Evolutionary conservation across 805 yeast species (phyloP).

Genomic region (Yarrowia bubula): DNA sequence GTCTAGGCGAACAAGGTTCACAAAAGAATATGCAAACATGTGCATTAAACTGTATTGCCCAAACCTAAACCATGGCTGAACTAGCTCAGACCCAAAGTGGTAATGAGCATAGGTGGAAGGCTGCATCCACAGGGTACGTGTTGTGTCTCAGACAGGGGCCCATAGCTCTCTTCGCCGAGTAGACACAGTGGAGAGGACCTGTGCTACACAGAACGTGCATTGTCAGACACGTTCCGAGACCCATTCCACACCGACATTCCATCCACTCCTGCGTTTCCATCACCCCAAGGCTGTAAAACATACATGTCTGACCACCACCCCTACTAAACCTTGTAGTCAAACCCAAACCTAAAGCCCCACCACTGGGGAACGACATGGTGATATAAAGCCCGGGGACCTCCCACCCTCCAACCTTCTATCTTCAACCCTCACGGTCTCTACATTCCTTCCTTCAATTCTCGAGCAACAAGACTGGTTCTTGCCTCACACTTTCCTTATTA

Average conservation of each 20-base stretch:
- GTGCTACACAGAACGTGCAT: neutral
- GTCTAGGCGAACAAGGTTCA: neutral
- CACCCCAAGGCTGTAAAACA: neutral
- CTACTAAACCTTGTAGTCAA: slow-evolving; percentile 2
- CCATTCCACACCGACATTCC: neutral
- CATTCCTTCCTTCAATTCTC: slow-evolving; percentile 22
- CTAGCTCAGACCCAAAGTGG: slow-evolving; percentile 20
- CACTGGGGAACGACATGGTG: neutral
- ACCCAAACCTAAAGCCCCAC: neutral
- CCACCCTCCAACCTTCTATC: neutral
- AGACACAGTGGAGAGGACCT: neutral
- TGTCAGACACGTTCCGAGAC: neutral
- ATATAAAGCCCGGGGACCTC: slow-evolving; percentile 3
- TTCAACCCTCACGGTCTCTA: slow-evolving; percentile 16
- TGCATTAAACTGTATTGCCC: neutral
- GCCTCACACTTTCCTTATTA: slow-evolving; percentile 15
- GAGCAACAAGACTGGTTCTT: slow-evolving; percentile 25
- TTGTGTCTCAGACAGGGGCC: slow-evolving; percentile 12
- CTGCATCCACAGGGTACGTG: slow-evolving; percentile 8
- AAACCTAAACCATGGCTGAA: neutral
- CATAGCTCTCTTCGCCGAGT: neutral
- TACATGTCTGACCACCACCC: slow-evolving; percentile 10
- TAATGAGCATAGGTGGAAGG: neutral
- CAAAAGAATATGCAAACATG: neutral
- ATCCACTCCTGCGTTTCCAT: neutral